phyloP scores from a whole-genome alignment of 495 filamentous ascomycete species.

The Talaromyces proteolyticus region DNA sequence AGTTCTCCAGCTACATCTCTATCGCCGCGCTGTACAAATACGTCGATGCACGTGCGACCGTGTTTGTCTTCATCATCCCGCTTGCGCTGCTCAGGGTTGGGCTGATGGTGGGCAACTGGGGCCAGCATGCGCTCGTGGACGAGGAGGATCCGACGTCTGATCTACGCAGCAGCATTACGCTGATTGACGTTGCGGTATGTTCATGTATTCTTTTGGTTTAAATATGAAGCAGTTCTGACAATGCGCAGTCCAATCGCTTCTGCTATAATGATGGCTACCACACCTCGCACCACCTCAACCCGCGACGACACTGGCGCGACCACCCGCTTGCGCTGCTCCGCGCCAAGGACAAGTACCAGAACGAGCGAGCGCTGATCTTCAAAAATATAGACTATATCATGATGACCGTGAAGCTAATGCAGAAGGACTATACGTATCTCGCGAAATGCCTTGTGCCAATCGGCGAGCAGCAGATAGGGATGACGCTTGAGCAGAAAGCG shows the following conservation, averaged over 20 bases:
- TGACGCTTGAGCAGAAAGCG: constrained; percentile 54
- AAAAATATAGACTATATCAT: constrained; percentile 67
- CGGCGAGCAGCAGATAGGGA: constrained; percentile 51
- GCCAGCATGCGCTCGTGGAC: constrained; percentile 70
- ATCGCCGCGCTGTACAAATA: constrained; percentile 42
- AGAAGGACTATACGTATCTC: constrained; percentile 57
- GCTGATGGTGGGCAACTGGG: constrained; percentile 72
- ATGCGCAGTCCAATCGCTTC: constrained; percentile 57
- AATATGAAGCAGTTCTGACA: neutral
- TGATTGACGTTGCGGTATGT: constrained; percentile 55
- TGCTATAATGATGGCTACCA: constrained; percentile 78
- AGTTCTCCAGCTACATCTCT: constrained; percentile 44
- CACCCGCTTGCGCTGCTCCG: constrained; percentile 62
- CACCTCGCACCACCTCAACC: constrained; percentile 71
- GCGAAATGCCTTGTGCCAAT: constrained; percentile 64
- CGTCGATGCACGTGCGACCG: constrained; percentile 43
- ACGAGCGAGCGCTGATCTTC: constrained; percentile 60
- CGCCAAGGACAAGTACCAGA: constrained; percentile 52
- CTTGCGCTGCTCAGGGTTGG: constrained; percentile 54
- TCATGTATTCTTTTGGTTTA: constrained; percentile 1
- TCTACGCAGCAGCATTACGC: constrained; percentile 63
- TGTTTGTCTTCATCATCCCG: constrained; percentile 57
- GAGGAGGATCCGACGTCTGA: constrained; percentile 62
- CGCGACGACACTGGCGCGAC: constrained; percentile 67
- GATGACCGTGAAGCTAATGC: constrained; percentile 54